phyloP scores from a whole-genome alignment of 805 yeast genomes.

The Zygotorulaspora florentina region DNA sequence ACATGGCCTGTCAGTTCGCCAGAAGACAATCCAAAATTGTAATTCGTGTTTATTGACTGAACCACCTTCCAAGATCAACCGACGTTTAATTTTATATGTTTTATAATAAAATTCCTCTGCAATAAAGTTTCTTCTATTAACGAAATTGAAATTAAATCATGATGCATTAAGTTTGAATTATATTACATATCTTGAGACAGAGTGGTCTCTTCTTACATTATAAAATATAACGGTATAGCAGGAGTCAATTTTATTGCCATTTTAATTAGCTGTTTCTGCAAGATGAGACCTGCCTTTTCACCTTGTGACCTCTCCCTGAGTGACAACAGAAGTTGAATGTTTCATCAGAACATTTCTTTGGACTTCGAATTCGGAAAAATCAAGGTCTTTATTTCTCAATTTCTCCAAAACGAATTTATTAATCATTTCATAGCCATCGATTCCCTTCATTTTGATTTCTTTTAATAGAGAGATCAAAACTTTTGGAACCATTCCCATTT shows the following conservation, averaged over 20 bases:
- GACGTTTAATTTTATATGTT: not conserved
- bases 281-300: not conserved
- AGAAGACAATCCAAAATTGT: slow-evolving; percentile 11
- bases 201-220: not conserved
- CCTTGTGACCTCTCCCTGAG: slow-evolving; percentile 18
- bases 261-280: too few species aligned
- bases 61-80: not conserved
- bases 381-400: slow-evolving; percentile 15
- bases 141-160: not conserved
- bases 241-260: not conserved
- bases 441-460: slow-evolving; percentile 21
- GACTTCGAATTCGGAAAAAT: slow-evolving; percentile 28
- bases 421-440: slow-evolving; percentile 19
- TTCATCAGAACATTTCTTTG: slow-evolving; percentile 23
- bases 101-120: not conserved
- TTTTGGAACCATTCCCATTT: slow-evolving; percentile 69
- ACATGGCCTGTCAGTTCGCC: slow-evolving; percentile 86
- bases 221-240: not conserved
- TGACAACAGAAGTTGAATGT: slow-evolving; percentile 24
- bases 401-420: slow-evolving; percentile 16
- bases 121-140: not conserved
- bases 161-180: not conserved
- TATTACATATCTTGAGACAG: not conserved
- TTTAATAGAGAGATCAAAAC: slow-evolving; percentile 52
- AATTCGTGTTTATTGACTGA: not conserved